phyloP scores from a whole-genome alignment of 2,329 filamentous ascomycete species.

The Plectosphaerella sp. region DNA sequence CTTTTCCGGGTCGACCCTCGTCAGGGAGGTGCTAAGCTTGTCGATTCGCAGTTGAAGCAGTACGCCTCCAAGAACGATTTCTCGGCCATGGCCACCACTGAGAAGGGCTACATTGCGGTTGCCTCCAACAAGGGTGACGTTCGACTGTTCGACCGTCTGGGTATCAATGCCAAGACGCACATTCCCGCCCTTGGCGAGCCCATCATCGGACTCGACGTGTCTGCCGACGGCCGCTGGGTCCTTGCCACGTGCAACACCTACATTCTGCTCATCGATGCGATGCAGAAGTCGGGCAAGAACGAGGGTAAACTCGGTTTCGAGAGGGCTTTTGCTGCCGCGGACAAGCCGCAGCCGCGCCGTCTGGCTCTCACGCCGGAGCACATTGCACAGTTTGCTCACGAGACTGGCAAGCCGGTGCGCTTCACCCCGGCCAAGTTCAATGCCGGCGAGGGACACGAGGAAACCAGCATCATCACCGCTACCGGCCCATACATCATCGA shows the following conservation, averaged over 20 bases:
- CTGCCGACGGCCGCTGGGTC: conserved; percentile 92
- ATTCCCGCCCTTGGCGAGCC: conserved; percentile 93
- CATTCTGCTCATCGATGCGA: conserved; percentile 83
- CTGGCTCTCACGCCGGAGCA: conserved; percentile 86
- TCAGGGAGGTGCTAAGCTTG: conserved; percentile 83
- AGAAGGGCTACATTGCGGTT: conserved; percentile 94
- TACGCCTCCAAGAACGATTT: conserved; percentile 98
- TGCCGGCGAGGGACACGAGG: conserved; percentile 71
- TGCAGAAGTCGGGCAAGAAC: conserved; percentile 92
- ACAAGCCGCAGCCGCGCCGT: conserved; percentile 88
- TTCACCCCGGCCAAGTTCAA: conserved; percentile 96
- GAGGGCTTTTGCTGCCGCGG: conserved; percentile 84
- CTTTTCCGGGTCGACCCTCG: conserved; percentile 93
- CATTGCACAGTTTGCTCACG: conserved; percentile 95
- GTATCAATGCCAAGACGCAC: conserved; percentile 95
- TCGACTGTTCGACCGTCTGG: conserved; percentile 90
- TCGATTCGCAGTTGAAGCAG: conserved; percentile 89
- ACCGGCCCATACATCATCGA: conserved; percentile 96
- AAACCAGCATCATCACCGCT: conserved; percentile 94
- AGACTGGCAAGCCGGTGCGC: conserved; percentile 78
- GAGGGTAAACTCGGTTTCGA: conserved; percentile 98
- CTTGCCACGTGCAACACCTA: conserved; percentile 93
- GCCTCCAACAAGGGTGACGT: conserved; percentile 98
- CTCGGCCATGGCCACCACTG: conserved; percentile 87
- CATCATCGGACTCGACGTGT: conserved; percentile 92